Evolutionary conservation across 495 filamentous ascomycete species (phyloP).

Genomic region (Neurospora sp.): DNA sequence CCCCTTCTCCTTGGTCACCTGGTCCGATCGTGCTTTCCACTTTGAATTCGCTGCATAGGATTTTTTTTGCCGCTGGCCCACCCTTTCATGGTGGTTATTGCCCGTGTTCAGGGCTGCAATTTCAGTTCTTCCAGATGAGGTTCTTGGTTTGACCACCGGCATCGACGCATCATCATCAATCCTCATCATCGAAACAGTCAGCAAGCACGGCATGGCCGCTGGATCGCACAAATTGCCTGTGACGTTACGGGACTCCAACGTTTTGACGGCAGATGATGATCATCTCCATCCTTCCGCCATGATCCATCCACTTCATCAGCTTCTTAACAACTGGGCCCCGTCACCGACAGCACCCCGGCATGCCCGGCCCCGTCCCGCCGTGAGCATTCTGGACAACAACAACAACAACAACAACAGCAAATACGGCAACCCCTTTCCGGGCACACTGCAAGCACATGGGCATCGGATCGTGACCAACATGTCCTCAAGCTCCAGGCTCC

Average conservation of each 20-base stretch:
- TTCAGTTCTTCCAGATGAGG: constrained; percentile 3
- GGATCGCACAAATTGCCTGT: not conserved
- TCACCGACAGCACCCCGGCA: not conserved
- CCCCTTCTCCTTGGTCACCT: not conserved
- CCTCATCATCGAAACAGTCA: not conserved
- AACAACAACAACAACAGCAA: not conserved
- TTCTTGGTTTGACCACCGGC: not conserved
- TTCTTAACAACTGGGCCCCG: not conserved
- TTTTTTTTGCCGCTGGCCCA: constrained; percentile 6
- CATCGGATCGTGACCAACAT: not conserved
- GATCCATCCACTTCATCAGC: not conserved
- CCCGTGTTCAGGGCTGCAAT: constrained; percentile 3
- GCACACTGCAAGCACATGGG: not conserved
- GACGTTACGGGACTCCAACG: not conserved
- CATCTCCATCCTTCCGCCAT: not conserved
- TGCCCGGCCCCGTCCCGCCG: not conserved
- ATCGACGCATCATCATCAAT: not conserved
- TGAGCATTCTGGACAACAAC: not conserved
- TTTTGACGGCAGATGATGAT: not conserved
- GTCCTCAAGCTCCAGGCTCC: not conserved
- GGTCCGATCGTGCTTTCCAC: not conserved
- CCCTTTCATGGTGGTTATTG: constrained; percentile 1
- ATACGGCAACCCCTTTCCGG: not conserved
- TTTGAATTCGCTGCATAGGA: not conserved
- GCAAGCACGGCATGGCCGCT: not conserved